Base-by-base conservation (phyloP, 1,139 yeast species). In the Saccharomyces uvarum region DNA sequence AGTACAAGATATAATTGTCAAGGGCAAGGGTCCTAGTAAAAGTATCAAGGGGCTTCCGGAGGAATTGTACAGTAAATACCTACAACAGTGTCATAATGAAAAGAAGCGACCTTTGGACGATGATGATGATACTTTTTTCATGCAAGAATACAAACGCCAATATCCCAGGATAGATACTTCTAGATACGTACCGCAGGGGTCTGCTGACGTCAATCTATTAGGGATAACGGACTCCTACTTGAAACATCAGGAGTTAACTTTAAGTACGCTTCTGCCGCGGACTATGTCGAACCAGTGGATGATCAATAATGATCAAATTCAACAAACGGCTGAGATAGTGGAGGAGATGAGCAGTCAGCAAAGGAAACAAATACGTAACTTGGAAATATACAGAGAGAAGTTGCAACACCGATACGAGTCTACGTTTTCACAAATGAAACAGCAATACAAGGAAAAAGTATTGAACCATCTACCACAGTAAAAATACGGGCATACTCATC, bases 271-370 rank as follows among this genome's bases (percentile, higher is more conserved):
- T 31, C 26, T 67, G 31, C 57, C 65, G 3, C 54, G 56, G 51
- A 66, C 70, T 4, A 26, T 64, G n/a, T 54, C 61, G 29, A 64
- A 60, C 38, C 71, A 67, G 48, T 64, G 69, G 67, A 61, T 59
- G 3, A 52, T 65, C 3, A 64, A 63, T 52, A 64, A 61, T 48
- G 66, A 63, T 24, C 61, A 55, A 42, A 49, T 63, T 19, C 49
- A 47, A 6, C 48, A 51, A 31, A 56, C 53, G 32, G 51, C 50
- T 2, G 54, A 50, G 4, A 51, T 42, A 27, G 41, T 63, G 5
- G 53, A 58, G 28, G 49, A 53, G 7, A 50, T 53, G 32, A 49
- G 56, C 6, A 50, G 52, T 2, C 41, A 47, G 4, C 64, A 64
- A 48, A 49, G 53, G 28, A 53, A 53, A 6, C 60, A 63, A 50